Evolutionary conservation across 306 rosid genomes (phyloP).

Genomic region (Vicia sativa): DNA sequence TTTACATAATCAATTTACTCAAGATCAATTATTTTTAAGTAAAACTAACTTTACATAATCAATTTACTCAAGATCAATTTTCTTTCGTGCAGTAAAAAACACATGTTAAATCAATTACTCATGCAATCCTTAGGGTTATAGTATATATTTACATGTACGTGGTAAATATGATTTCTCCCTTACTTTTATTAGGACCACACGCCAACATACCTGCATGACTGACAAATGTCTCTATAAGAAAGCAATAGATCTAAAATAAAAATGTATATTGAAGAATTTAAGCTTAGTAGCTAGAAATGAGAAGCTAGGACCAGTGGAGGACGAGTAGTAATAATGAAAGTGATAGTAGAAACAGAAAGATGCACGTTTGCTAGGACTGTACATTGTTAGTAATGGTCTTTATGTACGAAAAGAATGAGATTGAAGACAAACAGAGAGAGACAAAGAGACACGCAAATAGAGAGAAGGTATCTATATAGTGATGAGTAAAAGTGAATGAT

Average conservation of each 20-base stretch:
- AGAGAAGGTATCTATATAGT: conserved; percentile 13
- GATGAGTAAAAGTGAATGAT: conserved; percentile 45
- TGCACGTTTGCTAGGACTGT: conserved; percentile 4
- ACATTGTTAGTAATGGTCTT: conserved; percentile 18
- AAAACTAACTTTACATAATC: no score
- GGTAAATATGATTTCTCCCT: not conserved
- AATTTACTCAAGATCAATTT: no score
- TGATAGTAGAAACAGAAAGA: conserved; percentile 23
- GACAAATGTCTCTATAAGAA: conserved; percentile 29
- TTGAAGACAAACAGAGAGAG: conserved; percentile 29
- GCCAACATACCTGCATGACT: conserved; percentile 3
- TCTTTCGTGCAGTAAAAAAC: no score
- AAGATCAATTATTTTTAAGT: no score
- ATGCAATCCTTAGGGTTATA: no score
- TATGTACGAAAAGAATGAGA: conserved; percentile 3
- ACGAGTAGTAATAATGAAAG: conserved; percentile 8
- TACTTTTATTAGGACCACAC: not conserved
- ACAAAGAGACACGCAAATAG: conserved; percentile 36
- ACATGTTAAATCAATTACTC: no score
- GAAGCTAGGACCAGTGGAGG: not conserved
- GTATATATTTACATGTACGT: no score
- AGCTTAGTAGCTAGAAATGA: not conserved
- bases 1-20: no score
- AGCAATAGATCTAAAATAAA: conserved; percentile 22
- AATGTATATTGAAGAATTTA: not conserved